A percentile compares a stretch with the other conserved stretches of the same genome.
Evolutionary conservation across 2,329 filamentous ascomycete species (phyloP).

Genomic region (Ceratocystis lukuohia): DNA sequence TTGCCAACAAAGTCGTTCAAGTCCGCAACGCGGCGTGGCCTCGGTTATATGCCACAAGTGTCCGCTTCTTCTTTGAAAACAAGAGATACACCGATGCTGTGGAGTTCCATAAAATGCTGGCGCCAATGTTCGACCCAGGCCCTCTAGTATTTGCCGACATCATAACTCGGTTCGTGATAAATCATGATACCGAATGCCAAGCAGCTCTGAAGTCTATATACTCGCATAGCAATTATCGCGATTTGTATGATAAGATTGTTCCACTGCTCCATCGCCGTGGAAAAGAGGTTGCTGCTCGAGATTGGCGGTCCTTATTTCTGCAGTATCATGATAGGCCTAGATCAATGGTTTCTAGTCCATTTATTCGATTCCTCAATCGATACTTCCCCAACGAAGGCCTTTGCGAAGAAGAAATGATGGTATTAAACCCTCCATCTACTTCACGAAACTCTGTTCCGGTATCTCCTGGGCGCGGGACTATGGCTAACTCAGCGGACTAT

Average conservation of each 20-base stretch:
- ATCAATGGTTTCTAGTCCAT: conserved; percentile 31
- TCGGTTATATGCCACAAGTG: conserved; percentile 34
- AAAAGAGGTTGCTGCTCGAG: conserved; percentile 30
- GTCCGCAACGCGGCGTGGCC: conserved; percentile 32
- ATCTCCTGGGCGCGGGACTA: neutral
- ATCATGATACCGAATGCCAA: conserved; percentile 28
- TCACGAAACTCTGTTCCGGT: neutral
- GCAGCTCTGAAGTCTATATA: conserved; percentile 35
- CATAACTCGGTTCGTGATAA: conserved; percentile 32
- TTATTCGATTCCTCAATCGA: conserved; percentile 34
- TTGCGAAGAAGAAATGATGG: conserved; percentile 27
- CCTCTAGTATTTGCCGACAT: conserved; percentile 31
- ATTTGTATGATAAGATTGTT: conserved; percentile 39
- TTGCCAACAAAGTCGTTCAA: neutral
- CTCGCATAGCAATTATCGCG: conserved; percentile 30
- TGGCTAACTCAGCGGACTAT: neutral
- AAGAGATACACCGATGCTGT: conserved; percentile 30
- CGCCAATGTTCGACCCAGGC: conserved; percentile 31
- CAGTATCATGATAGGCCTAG: conserved; percentile 16
- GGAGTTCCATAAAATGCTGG: conserved; percentile 37
- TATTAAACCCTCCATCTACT: conserved; percentile 16
- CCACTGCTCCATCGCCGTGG: conserved; percentile 38
- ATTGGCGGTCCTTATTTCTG: conserved; percentile 36
- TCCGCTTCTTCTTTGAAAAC: conserved; percentile 32
- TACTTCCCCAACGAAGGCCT: conserved; percentile 34